Conservation (phyloP, 257 asterid species). For the Salvia miltiorrhiza region DNA sequence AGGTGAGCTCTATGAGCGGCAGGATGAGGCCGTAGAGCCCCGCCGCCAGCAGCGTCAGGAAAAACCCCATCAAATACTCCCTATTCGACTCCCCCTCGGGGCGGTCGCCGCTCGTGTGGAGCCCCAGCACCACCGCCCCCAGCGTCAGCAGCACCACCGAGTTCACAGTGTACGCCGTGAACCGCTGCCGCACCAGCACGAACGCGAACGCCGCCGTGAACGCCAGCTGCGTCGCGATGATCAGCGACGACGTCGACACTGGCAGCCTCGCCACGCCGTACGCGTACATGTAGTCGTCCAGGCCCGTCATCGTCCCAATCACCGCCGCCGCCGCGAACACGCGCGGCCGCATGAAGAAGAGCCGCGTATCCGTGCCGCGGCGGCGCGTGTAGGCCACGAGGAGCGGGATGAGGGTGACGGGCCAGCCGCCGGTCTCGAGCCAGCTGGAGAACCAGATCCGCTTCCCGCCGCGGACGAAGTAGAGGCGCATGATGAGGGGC, state of each 20-base stretch:
- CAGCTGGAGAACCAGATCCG: constrained; percentile 31
- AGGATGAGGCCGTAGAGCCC: constrained; percentile 37
- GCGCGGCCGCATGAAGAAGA: constrained; percentile 19
- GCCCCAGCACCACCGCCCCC: constrained; percentile 41
- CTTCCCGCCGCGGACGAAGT: constrained; percentile 40
- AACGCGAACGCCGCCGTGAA: constrained; percentile 44
- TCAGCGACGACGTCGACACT: constrained; percentile 38
- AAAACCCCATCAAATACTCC: constrained; percentile 35
- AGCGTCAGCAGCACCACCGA: constrained; percentile 38
- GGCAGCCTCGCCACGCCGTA: constrained; percentile 37
- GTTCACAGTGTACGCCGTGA: constrained; percentile 41
- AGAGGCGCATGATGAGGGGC: constrained; percentile 36
- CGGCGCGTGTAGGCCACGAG: constrained; percentile 31
- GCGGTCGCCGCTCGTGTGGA: constrained; percentile 38
- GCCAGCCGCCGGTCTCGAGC: constrained; percentile 36
- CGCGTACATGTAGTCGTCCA: constrained; percentile 37
- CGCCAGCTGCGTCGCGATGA: constrained; percentile 39
- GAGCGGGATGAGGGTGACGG: constrained; percentile 30
- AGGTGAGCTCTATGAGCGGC: constrained; percentile 39
- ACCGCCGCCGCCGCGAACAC: constrained; percentile 18
- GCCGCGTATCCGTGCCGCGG: constrained; percentile 3
- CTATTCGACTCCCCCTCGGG: constrained; percentile 38
- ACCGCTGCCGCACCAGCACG: constrained; percentile 33
- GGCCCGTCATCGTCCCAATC: constrained; percentile 28
- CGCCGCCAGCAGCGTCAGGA: constrained; percentile 42